These are phyloP conservation scores for Aureococcus anophagefferens DNA, from an alignment of 108 stramenopile genomes.

Conservation along the genomic window DNA sequence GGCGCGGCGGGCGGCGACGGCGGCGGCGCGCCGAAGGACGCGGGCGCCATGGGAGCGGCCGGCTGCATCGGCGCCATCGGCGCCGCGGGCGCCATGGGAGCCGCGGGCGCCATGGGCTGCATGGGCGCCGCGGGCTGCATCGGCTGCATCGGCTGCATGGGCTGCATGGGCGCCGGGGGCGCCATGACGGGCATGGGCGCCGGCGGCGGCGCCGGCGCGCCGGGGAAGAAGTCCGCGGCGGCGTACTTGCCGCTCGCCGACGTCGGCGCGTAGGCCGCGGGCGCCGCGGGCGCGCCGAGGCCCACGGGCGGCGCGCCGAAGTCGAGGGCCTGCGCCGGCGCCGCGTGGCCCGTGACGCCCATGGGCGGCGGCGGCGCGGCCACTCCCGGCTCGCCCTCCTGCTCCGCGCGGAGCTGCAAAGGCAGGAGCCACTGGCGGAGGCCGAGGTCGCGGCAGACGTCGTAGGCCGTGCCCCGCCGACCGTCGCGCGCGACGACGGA, in stretches of 20 bases:
- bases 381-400: not conserved
- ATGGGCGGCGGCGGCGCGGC: too few species aligned
- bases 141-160: not conserved
- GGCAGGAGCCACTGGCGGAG: not conserved
- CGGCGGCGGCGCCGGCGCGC: not conserved
- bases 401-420: not conserved
- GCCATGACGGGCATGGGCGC: not conserved
- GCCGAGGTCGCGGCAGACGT: not conserved
- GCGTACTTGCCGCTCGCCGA: too few species aligned
- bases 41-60: too few species aligned
- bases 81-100: too few species aligned
- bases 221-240: too few species aligned
- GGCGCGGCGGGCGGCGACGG: not conserved
- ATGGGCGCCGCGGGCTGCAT: not conserved
- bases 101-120: too few species aligned
- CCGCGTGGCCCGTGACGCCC: too few species aligned
- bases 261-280: too few species aligned
- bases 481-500: not conserved
- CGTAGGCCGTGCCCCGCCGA: not conserved
- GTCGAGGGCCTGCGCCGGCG: too few species aligned
- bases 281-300: too few species aligned
- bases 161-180: not conserved
- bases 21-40: not conserved
- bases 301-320: too few species aligned
- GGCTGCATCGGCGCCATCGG: too few species aligned